These are phyloP conservation scores for Leptomonas pyrrhocoris DNA, from an alignment of 208 protist species.

Conservation along the genomic window DNA sequence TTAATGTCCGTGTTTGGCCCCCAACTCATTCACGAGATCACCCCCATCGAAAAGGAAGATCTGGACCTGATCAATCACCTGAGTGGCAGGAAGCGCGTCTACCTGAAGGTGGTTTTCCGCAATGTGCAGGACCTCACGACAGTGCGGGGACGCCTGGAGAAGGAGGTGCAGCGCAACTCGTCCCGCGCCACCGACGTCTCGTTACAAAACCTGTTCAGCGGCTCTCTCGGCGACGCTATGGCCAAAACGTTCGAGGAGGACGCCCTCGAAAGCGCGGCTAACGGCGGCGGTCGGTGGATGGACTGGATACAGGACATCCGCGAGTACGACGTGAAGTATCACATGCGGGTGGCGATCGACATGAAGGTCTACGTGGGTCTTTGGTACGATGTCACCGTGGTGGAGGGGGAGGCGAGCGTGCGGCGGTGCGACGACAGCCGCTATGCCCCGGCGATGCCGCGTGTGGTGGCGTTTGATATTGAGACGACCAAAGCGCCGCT, in stretches of 20 bases:
- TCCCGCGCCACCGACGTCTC: constrained; percentile 47
- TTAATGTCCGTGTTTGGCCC: constrained; percentile 91
- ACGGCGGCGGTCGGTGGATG: constrained; percentile 57
- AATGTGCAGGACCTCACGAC: constrained; percentile 94
- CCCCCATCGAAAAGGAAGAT: constrained; percentile 94
- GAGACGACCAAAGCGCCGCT: constrained; percentile 99
- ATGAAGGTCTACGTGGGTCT: constrained; percentile 92
- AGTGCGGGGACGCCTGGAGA: constrained; percentile 86
- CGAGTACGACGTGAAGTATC: constrained; percentile 99
- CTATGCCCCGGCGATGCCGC: constrained; percentile 92
- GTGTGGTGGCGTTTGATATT: constrained; percentile 98
- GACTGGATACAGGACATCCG: constrained; percentile 97
- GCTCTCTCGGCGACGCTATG: constrained; percentile 76
- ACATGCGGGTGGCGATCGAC: constrained; percentile 98
- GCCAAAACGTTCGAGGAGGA: constrained; percentile 72
- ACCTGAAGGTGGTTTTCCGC: constrained; percentile 95
- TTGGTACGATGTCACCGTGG: constrained; percentile 96
- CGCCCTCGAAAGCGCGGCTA: constrained; percentile 28
- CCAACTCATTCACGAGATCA: constrained; percentile 82
- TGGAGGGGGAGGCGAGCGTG: constrained; percentile 71
- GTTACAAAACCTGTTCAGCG: constrained; percentile 51
- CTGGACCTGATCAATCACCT: constrained; percentile 97
- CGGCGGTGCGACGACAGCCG: constrained; percentile 83
- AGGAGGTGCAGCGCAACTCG: constrained; percentile 76
- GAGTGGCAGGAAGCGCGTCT: constrained; percentile 90